Conservation (phyloP, 495 filamentous ascomycete species). For the Aspergillus coremiiformis region DNA sequence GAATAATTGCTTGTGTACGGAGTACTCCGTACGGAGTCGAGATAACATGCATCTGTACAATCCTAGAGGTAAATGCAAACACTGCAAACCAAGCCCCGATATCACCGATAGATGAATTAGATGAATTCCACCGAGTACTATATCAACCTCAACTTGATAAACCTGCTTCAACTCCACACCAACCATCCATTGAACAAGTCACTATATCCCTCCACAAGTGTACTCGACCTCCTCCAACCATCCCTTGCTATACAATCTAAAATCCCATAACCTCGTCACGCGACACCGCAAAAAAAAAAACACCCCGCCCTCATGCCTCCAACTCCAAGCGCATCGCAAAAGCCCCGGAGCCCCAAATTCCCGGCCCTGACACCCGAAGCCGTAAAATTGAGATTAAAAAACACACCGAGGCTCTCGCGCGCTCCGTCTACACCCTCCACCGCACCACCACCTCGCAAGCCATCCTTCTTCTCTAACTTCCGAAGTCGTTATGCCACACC, state of each 20-base stretch:
- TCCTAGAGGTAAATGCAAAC: too few species aligned
- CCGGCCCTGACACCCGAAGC: slow-evolving; percentile 20
- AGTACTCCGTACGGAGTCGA: too few species aligned
- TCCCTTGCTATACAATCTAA: neutral
- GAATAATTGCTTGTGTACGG: too few species aligned
- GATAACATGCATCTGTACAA: too few species aligned
- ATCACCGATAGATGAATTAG: neutral
- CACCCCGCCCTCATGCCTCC: neutral
- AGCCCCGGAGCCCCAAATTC: slow-evolving; percentile 1
- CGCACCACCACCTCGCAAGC: neutral
- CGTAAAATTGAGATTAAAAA: slow-evolving; percentile 13
- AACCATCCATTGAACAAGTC: neutral
- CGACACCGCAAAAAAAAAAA: neutral
- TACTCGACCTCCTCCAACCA: neutral
- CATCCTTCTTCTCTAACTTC: slow-evolving; percentile 24
- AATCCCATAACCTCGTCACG: neutral
- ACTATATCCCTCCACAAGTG: neutral
- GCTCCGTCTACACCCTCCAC: neutral
- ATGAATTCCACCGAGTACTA: neutral
- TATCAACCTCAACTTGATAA: neutral
- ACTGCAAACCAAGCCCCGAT: slow-evolving; percentile 1
- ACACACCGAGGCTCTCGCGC: neutral
- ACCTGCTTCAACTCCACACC: neutral
- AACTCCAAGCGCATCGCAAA: neutral
- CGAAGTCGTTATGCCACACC: slow-evolving; percentile 29